Evolutionary conservation across 208 protist genomes (phyloP).

Genomic region (Trichomonas vaginalis): DNA sequence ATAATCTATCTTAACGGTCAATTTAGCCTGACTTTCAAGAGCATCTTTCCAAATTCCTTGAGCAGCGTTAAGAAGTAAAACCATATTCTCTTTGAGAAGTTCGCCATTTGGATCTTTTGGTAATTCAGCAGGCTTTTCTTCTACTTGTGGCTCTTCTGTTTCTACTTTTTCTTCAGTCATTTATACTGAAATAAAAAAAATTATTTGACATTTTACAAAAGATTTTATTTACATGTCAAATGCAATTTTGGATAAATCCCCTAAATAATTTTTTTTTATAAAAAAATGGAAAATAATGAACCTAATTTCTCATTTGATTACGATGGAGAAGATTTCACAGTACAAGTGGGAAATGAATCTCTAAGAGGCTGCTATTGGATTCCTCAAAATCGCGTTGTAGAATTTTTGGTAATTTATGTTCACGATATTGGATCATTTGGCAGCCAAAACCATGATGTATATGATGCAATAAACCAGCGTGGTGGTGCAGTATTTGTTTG

Average conservation of each 20-base stretch:
- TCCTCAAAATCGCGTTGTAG: not conserved
- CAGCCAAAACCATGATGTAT: not conserved
- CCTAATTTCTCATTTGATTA: not conserved
- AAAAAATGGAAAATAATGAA: not conserved
- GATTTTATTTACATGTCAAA: no score
- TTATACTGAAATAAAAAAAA: no score
- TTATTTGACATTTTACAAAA: no score
- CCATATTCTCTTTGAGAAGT: not conserved
- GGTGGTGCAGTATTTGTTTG: not conserved
- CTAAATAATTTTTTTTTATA: no score
- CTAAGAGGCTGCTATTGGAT: not conserved
- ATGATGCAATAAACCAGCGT: not conserved
- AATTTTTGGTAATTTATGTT: not conserved
- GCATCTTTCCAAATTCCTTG: conserved; percentile 11
- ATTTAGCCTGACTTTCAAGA: not conserved
- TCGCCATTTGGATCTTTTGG: not conserved
- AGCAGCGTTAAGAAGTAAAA: not conserved
- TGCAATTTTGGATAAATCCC: no score
- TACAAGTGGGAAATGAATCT: not conserved
- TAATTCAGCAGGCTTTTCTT: not conserved
- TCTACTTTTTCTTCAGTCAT: not conserved
- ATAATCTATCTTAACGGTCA: not conserved
- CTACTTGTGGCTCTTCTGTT: not conserved
- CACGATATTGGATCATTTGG: not conserved
- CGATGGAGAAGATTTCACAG: conserved; percentile 12